Percentiles rank a stretch among this genome's conserved stretches.
Evolutionary conservation across 192 early-diverging fungal species (phyloP).

Genomic region (Piromyces finnis): DNA sequence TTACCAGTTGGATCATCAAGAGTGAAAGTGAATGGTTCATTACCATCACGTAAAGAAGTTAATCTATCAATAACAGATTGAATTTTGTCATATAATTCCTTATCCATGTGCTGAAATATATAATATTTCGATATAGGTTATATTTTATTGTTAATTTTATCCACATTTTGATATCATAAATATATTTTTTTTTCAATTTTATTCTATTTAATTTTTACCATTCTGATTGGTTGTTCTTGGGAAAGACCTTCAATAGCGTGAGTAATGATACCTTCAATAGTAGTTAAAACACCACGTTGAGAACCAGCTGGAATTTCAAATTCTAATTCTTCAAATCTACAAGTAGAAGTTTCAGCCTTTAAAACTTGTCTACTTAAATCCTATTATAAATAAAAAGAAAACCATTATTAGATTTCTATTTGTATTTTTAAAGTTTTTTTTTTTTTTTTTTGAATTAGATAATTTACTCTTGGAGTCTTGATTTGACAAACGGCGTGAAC

Average conservation of each 20-base stretch:
- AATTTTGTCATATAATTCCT: conserved; percentile 54
- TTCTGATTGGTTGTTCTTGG: conserved; percentile 59
- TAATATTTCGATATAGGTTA: no score
- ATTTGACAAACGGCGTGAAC: conserved; percentile 40
- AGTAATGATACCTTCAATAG: conserved; percentile 67
- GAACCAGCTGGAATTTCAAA: conserved; percentile 67
- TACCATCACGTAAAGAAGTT: conserved; percentile 28
- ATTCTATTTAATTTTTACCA: no score
- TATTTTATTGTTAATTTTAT: no score
- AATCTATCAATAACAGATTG: conserved; percentile 45
- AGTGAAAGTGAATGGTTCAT: conserved; percentile 47
- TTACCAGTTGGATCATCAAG: conserved; percentile 87
- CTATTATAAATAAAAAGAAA: not conserved
- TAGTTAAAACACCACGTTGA: conserved; percentile 65
- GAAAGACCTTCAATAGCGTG: conserved; percentile 66
- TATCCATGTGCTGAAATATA: conserved; percentile 32
- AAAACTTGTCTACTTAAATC: conserved; percentile 86
- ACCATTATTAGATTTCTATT: no score
- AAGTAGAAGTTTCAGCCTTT: conserved; percentile 61
- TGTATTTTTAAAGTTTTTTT: no score
- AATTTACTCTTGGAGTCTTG: conserved; percentile 3
- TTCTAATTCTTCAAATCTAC: conserved; percentile 67
- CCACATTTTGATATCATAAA: no score
- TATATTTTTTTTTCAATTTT: no score
- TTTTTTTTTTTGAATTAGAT: no score